Evolutionary conservation across 2,329 filamentous ascomycete species (phyloP).

Genomic region (Neodidymelliopsis sp.): DNA sequence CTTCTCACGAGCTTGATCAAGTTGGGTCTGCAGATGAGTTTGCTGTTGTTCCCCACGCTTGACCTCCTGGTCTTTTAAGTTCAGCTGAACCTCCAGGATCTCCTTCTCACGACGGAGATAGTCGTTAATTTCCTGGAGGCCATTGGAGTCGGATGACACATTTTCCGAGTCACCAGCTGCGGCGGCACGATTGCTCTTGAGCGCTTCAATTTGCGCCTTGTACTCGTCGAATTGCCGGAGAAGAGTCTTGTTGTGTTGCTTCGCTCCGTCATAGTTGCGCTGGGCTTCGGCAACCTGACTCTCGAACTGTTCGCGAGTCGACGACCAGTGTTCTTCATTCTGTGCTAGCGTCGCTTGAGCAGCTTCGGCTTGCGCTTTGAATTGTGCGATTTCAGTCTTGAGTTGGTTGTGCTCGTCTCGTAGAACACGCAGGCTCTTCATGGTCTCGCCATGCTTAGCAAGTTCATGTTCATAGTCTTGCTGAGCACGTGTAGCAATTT

Average conservation of each 20-base stretch:
- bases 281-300: conserved; percentile 82
- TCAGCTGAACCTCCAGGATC: conserved; percentile 95
- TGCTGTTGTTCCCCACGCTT: conserved; percentile 91
- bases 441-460: conserved; percentile 94
- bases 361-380: conserved; percentile 83
- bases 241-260: conserved; percentile 87
- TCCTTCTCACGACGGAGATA: conserved; percentile 96
- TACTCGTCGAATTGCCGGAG: conserved; percentile 89
- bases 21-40: conserved; percentile 82
- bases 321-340: conserved; percentile 87
- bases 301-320: conserved; percentile 81
- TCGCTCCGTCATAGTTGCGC: conserved; percentile 80
- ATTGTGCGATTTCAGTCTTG: conserved; percentile 77
- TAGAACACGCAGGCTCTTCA: conserved; percentile 79
- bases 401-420: conserved; percentile 83
- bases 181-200: conserved; percentile 77
- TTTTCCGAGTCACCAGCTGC: conserved; percentile 61
- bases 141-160: conserved; percentile 66
- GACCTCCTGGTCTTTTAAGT: conserved; percentile 84
- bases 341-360: conserved; percentile 80
- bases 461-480: conserved; percentile 95
- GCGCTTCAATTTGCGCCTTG: conserved; percentile 75
- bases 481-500: conserved; percentile 91
- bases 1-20: conserved; percentile 88
- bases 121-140: conserved; percentile 86